A percentile compares a stretch with the other conserved stretches of the same genome.
These are phyloP conservation scores for Aspergillus brasiliensis DNA, from an alignment of 2,329 filamentous ascomycete genomes.

Conservation along the genomic window DNA sequence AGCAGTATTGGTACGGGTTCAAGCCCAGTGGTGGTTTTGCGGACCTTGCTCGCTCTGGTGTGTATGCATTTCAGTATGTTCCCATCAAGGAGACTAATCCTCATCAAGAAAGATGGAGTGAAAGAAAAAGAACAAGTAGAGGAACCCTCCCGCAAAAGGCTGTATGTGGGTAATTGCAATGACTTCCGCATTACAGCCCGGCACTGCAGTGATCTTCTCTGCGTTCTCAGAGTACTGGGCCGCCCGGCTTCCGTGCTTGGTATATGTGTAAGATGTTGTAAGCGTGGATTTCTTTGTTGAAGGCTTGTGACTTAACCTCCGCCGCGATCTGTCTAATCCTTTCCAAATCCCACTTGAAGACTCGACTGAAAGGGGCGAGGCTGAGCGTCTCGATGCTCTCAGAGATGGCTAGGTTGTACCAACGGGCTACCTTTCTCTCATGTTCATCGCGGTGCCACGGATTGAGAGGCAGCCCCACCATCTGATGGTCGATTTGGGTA, in stretches of 20 bases:
- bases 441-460: slow-evolving; percentile 68
- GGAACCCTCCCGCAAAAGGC: too few relatives aligned
- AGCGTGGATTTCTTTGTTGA: slow-evolving; percentile 66
- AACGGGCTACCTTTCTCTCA: slow-evolving; percentile 70
- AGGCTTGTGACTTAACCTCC: slow-evolving; percentile 68
- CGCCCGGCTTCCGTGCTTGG: slow-evolving; percentile 41
- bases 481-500: slow-evolving; percentile 72
- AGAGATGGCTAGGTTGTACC: slow-evolving; percentile 79
- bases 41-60: too few relatives aligned
- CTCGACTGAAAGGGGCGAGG: slow-evolving; percentile 70
- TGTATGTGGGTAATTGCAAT: background rate
- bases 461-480: slow-evolving; percentile 71
- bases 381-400: slow-evolving; percentile 74
- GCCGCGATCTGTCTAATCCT: slow-evolving; percentile 65
- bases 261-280: slow-evolving; percentile 62
- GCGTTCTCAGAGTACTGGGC: slow-evolving; percentile 10
- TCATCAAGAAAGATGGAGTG: too few relatives aligned
- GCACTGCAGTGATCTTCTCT: background rate
- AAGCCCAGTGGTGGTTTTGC: too few relatives aligned
- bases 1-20: too few relatives aligned
- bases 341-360: slow-evolving; percentile 61
- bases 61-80: too few relatives aligned
- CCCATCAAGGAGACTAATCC: too few relatives aligned
- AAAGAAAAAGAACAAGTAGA: too few relatives aligned
- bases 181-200: background rate